phyloP scores from a whole-genome alignment of 495 filamentous ascomycete species.

The Neurospora sp. region DNA sequence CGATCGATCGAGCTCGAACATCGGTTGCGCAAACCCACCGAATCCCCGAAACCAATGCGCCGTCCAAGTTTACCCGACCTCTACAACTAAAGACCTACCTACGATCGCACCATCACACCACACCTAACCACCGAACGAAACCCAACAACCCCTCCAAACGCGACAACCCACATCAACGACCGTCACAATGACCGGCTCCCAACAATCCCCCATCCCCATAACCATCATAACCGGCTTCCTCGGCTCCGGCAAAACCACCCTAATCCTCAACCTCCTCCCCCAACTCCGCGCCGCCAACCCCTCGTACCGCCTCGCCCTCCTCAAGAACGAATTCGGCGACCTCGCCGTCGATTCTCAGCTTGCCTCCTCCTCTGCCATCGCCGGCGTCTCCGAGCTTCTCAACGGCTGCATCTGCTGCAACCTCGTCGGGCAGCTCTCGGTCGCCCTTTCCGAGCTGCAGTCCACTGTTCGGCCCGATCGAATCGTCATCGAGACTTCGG shows the following conservation, averaged over 20 bases:
- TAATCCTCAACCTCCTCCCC: conserved; percentile 80
- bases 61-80: too few species aligned
- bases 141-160: not conserved
- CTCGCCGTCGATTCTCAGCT: conserved; percentile 87
- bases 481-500: conserved; percentile 88
- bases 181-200: conserved; percentile 8
- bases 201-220: conserved; percentile 70
- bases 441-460: conserved; percentile 63
- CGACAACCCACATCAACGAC: not conserved
- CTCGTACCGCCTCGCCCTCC: conserved; percentile 75
- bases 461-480: conserved; percentile 56
- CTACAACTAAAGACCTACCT: too few species aligned
- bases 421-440: conserved; percentile 78
- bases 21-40: too few species aligned
- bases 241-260: conserved; percentile 87
- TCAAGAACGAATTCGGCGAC: conserved; percentile 98
- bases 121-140: not conserved
- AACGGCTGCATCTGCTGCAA: conserved; percentile 99
- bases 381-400: conserved; percentile 83
- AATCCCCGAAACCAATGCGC: too few species aligned
- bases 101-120: not conserved
- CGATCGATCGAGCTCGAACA: not conserved
- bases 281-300: conserved; percentile 59
- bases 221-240: conserved; percentile 94
- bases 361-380: conserved; percentile 66